Base-by-base conservation (phyloP, 169 alveolate genomes). In the Plasmodium gaboni region DNA sequence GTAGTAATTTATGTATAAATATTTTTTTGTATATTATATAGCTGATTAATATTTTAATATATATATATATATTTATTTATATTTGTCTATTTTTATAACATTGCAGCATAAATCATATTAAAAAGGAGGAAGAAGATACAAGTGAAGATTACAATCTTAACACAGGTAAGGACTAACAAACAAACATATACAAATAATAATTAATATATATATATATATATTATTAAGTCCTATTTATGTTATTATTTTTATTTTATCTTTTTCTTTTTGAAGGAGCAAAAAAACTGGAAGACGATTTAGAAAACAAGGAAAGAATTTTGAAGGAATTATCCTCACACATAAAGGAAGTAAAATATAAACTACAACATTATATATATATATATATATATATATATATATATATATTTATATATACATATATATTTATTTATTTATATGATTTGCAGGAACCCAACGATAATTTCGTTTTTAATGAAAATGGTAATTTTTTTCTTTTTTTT, bases 201-300 rank as follows among this genome's bases (percentile, higher is more conserved):
- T 26, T 26, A 26, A 26, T 26, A 26, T 1, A 26, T 26, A 24
- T 24, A 24, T 24, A 24, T 24, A 2, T 26, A 26, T 26, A 1
- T 26, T 26, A 26, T 26, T 26, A 1, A 26, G 4, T 53, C 8
- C 6, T 53, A 53, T 53, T n/a, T 53, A n/a, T 53, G 3, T n/a
- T 53, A 53, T 9, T 53, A 53, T n/a, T 51, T 51, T 51, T 51
- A 51, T 53, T 53, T 53, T 53, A 50, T 12, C 32, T 60, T 15
- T 42, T 10, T 59, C n/a, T 63, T 19, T 46, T 76, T 44, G 44
- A 80, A 80, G 90, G 15, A 38, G 72, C 80, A 1, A 67, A 61
- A 60, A 65, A 80, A 70, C 8, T 80, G 59, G 90, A 80, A 15
- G 90, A 80, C 57, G 90, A 80, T 67, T 55, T 80, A 7, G 90